phyloP scores from a whole-genome alignment of 2,329 filamentous ascomycete species.

The Trichoderma breve region DNA sequence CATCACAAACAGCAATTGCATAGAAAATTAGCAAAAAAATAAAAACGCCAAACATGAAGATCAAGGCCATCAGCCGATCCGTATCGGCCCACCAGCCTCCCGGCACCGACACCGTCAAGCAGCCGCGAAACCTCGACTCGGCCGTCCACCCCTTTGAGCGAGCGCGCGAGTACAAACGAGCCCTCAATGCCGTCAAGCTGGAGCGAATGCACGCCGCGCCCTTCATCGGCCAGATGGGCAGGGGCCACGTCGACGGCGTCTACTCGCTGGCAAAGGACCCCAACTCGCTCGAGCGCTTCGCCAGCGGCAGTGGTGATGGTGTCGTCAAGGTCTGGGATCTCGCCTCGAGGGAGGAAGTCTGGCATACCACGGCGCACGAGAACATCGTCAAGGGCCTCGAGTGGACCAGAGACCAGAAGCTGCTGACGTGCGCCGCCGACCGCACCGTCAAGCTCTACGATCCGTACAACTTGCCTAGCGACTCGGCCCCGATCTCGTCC shows the following conservation, averaged over 20 bases:
- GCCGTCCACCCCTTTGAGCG: constrained; percentile 87
- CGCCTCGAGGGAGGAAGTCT: constrained; percentile 67
- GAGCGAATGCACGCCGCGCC: constrained; percentile 80
- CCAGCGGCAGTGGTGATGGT: constrained; percentile 86
- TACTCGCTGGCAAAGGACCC: constrained; percentile 81
- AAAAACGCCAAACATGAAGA: constrained; percentile 44
- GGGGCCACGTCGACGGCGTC: constrained; percentile 84
- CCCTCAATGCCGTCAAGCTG: constrained; percentile 77
- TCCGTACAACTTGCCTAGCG: constrained; percentile 71
- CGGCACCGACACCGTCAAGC: constrained; percentile 63
- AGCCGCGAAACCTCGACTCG: constrained; percentile 74
- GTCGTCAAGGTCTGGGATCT: constrained; percentile 92
- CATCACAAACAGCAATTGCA: not conserved
- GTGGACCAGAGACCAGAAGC: constrained; percentile 82
- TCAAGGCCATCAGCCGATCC: constrained; percentile 66
- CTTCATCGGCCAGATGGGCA: constrained; percentile 82
- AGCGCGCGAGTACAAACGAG: constrained; percentile 67
- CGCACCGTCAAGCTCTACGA: constrained; percentile 88
- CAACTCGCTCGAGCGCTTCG: constrained; percentile 68
- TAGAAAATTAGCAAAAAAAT: not conserved
- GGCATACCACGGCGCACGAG: constrained; percentile 80
- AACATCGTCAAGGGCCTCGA: constrained; percentile 89
- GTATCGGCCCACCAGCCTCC: constrained; percentile 63
- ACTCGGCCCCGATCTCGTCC: constrained; percentile 72
- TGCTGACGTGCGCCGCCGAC: constrained; percentile 85